A percentile compares a stretch with the other conserved stretches of the same genome.
These are phyloP conservation scores for Rachicladosporium sp. DNA, from an alignment of 2,329 filamentous ascomycete genomes.

Conservation along the genomic window DNA sequence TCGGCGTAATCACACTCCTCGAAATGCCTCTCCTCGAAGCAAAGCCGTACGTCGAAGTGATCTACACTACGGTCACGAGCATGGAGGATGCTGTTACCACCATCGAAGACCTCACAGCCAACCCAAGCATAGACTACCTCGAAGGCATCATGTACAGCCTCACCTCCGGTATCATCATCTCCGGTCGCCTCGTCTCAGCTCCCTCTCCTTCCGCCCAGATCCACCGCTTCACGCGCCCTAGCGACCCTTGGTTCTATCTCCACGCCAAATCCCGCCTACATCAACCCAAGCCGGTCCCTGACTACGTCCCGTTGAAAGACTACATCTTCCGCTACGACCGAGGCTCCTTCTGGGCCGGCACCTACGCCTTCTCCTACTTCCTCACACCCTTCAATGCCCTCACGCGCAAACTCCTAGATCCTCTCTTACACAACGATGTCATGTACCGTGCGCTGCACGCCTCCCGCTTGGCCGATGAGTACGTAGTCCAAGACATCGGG, in stretches of 20 bases:
- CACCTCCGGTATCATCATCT: slow-evolving; percentile 31
- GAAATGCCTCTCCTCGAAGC: slow-evolving; percentile 36
- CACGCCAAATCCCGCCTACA: slow-evolving; percentile 27
- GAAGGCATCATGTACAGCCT: slow-evolving; percentile 39
- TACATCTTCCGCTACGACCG: slow-evolving; percentile 63
- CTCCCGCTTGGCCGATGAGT: slow-evolving; percentile 42
- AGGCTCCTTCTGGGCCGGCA: slow-evolving; percentile 54
- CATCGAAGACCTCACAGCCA: slow-evolving; percentile 26
- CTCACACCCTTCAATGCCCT: slow-evolving; percentile 46
- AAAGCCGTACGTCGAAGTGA: slow-evolving; percentile 37
- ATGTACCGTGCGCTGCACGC: slow-evolving; percentile 53
- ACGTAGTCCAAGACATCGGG: slow-evolving; percentile 52
- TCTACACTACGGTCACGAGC: slow-evolving; percentile 32
- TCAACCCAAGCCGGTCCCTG: slow-evolving; percentile 31
- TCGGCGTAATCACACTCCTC: slow-evolving; percentile 52
- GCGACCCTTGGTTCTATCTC: slow-evolving; percentile 41
- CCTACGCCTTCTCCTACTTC: slow-evolving; percentile 50
- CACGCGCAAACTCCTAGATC: slow-evolving; percentile 47
- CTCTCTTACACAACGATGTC: slow-evolving; percentile 48
- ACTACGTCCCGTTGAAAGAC: slow-evolving; percentile 45
- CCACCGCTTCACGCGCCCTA: slow-evolving; percentile 28
- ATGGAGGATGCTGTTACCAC: slow-evolving; percentile 31
- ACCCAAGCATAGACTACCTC: slow-evolving; percentile 32
- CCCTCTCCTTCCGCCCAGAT: slow-evolving; percentile 5
- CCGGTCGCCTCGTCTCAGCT: slow-evolving; percentile 28